phyloP scores from a whole-genome alignment of 495 filamentous ascomycete species.

The Massariosphaeria phaeospora region DNA sequence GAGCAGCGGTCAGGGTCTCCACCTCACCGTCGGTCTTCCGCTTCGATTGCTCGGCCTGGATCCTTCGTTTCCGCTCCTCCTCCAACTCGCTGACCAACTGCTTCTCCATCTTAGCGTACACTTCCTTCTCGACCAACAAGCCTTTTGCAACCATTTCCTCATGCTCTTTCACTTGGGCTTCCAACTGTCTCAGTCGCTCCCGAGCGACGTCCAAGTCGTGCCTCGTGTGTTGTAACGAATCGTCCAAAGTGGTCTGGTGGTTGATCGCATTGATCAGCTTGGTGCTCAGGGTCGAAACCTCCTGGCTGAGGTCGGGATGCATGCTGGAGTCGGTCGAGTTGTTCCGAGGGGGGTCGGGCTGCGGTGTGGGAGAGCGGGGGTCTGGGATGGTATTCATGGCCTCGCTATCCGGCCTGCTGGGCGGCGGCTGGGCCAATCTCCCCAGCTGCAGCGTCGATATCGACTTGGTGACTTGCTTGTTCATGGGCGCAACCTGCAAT shows the following conservation, averaged over 20 bases:
- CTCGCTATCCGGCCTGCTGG: constrained; percentile 16
- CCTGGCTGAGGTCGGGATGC: constrained; percentile 76
- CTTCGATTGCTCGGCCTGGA: constrained; percentile 63
- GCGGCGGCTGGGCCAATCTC: constrained; percentile 9
- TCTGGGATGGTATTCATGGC: constrained; percentile 38
- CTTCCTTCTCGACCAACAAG: constrained; percentile 62
- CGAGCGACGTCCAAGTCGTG: constrained; percentile 76
- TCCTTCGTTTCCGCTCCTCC: constrained; percentile 57
- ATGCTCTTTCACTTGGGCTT: constrained; percentile 63
- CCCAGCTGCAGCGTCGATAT: constrained; percentile 30
- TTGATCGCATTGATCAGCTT: constrained; percentile 98
- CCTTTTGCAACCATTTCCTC: constrained; percentile 65
- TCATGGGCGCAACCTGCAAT: constrained; percentile 17
- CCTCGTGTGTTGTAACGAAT: constrained; percentile 73
- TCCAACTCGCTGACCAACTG: constrained; percentile 61
- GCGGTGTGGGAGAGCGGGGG: constrained; percentile 30
- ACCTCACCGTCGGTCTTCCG: constrained; percentile 74
- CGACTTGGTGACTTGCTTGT: constrained; percentile 30
- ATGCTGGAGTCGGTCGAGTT: constrained; percentile 26
- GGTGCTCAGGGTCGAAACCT: constrained; percentile 85
- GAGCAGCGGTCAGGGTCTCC: constrained; percentile 77
- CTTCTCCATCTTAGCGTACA: constrained; percentile 65
- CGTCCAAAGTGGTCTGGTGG: constrained; percentile 88
- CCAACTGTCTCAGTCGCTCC: constrained; percentile 61
- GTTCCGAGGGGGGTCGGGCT: constrained; percentile 15